Conservation (phyloP, 345 rosid species). For the Boechera divaricarpa region DNA sequence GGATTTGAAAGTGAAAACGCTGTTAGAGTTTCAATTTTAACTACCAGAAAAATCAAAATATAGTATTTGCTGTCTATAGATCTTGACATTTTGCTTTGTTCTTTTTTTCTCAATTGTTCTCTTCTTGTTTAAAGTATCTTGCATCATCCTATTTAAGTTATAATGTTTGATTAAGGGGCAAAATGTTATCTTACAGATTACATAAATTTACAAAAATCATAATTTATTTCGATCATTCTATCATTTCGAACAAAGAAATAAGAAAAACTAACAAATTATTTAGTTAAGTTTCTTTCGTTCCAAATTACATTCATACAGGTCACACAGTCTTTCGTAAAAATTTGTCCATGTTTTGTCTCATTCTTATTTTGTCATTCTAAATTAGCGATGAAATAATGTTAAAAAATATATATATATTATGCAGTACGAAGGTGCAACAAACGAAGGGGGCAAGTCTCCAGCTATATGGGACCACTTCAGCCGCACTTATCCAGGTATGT, state of each 20-base stretch:
- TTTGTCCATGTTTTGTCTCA: background rate
- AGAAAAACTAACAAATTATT: background rate
- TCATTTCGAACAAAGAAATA: no score
- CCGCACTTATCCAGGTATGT: constrained; percentile 47
- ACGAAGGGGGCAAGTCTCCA: constrained; percentile 45
- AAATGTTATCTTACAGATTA: background rate
- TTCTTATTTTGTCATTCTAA: constrained; percentile 17
- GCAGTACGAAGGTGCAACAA: constrained; percentile 51
- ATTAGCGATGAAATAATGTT: constrained; percentile 5
- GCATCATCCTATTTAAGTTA: background rate
- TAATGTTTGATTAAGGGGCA: constrained; percentile 1
- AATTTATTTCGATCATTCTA: no score
- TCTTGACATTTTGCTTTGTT: background rate
- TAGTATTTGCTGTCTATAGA: background rate
- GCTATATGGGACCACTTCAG: constrained; percentile 49
- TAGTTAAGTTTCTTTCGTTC: background rate
- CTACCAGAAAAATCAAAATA: background rate
- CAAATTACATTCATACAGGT: background rate
- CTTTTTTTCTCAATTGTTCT: background rate
- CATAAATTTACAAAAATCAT: no score
- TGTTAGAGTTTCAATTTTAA: background rate
- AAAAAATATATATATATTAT: background rate
- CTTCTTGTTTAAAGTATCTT: background rate
- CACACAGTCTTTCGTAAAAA: background rate
- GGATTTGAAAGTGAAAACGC: background rate